These are phyloP conservation scores for Orobanche coerulescens DNA, from an alignment of 257 asterid species.

Conservation along the genomic window DNA sequence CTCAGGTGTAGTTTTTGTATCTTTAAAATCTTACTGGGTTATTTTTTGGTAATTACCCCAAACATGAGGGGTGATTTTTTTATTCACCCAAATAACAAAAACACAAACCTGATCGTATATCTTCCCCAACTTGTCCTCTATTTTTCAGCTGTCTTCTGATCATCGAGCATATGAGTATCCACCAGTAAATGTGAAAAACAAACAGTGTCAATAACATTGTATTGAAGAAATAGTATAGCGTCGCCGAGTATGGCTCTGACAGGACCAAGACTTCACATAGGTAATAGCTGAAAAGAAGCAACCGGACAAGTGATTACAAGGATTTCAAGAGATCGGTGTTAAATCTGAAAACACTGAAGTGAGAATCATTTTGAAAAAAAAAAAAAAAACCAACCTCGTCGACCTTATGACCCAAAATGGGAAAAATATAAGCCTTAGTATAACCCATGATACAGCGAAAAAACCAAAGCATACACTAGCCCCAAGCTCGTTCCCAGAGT, in stretches of 20 bases:
- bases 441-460: slow-evolving; percentile 78
- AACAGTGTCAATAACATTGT: slow-evolving; percentile 70
- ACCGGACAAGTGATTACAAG: slow-evolving; percentile 26
- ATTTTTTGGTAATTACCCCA: too few relatives aligned
- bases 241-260: slow-evolving; percentile 28
- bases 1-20: background rate
- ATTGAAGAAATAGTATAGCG: slow-evolving; percentile 69
- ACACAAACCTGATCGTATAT: slow-evolving; percentile 77
- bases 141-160: slow-evolving; percentile 70
- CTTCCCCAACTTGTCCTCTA: slow-evolving; percentile 93
- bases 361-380: slow-evolving; percentile 4
- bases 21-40: background rate
- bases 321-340: background rate
- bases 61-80: too few relatives aligned
- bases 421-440: slow-evolving; percentile 70
- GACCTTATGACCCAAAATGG: slow-evolving; percentile 86
- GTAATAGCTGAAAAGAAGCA: slow-evolving; percentile 50
- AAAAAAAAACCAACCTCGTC: slow-evolving; percentile 40
- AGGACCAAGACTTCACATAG: slow-evolving; percentile 37
- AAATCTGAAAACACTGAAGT: background rate
- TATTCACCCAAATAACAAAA: background rate
- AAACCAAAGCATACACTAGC: slow-evolving; percentile 78
- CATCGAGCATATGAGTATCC: slow-evolving; percentile 85
- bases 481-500: slow-evolving; percentile 74
- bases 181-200: slow-evolving; percentile 91